Evolutionary conservation across 805 yeast genomes (phyloP).

Genomic region (Starmerella powellii): DNA sequence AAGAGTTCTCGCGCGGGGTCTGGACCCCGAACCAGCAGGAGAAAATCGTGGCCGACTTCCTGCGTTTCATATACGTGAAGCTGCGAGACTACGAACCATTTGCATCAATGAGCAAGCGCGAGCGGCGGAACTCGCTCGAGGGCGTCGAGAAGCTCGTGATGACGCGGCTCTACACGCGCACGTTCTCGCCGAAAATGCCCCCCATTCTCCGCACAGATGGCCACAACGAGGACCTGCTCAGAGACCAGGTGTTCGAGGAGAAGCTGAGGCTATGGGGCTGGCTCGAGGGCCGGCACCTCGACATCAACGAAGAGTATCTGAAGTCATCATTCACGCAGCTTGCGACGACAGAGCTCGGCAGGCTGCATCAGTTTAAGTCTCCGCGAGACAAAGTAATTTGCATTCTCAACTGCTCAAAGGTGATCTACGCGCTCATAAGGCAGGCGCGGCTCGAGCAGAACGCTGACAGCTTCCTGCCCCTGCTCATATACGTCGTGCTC

Average conservation of each 20-base stretch:
- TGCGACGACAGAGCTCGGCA: conserved; percentile 63
- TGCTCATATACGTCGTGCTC: conserved; percentile 65
- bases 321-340: conserved; percentile 43
- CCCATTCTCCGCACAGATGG: conserved; percentile 37
- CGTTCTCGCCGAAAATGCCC: conserved; percentile 68
- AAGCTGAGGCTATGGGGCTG: conserved; percentile 57
- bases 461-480: conserved; percentile 90
- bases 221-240: conserved; percentile 50
- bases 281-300: conserved; percentile 64
- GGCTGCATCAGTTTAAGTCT: conserved; percentile 72
- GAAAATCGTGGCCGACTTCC: conserved; percentile 67
- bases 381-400: conserved; percentile 93
- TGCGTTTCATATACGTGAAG: conserved; percentile 43
- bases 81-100: conserved; percentile 54
- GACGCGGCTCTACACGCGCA: conserved; percentile 67
- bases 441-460: conserved; percentile 58
- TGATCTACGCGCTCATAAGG: conserved; percentile 75
- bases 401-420: conserved; percentile 80
- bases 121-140: conserved; percentile 59
- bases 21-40: conserved; percentile 72
- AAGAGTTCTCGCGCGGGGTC: conserved; percentile 54
- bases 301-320: conserved; percentile 46
- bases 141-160: conserved; percentile 87
- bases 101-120: conserved; percentile 36
- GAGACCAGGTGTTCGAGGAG: conserved; percentile 42